Conservation (phyloP, 2,329 filamentous ascomycete species). For the Fusarium concolor region DNA sequence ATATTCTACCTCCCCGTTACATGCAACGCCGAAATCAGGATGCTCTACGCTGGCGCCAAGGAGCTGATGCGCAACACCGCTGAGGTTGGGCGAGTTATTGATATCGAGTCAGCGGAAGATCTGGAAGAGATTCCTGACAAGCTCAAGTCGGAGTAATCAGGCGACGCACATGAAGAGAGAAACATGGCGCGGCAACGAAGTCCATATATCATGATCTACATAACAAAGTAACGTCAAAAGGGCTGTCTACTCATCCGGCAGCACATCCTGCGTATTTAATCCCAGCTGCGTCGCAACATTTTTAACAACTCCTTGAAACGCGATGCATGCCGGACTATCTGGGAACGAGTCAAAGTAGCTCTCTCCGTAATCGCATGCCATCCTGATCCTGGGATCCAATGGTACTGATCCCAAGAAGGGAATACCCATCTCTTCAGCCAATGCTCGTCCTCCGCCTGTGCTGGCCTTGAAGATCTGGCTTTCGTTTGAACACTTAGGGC, state of each 20-base stretch:
- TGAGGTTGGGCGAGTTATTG: slow-evolving; percentile 88
- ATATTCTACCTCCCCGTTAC: slow-evolving; percentile 95
- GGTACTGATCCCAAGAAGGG: slow-evolving; percentile 92
- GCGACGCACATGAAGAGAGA: neutral
- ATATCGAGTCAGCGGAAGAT: slow-evolving; percentile 84
- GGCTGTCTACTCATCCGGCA: slow-evolving; percentile 52
- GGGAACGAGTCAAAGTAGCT: slow-evolving; percentile 96
- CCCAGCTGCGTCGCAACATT: slow-evolving; percentile 75
- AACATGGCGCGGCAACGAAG: neutral
- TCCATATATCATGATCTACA: slow-evolving; percentile 35
- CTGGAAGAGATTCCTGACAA: slow-evolving; percentile 82
- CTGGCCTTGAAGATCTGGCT: slow-evolving; percentile 91
- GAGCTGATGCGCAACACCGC: slow-evolving; percentile 94
- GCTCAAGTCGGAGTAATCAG: slow-evolving; percentile 50
- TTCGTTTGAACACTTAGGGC: slow-evolving; percentile 86
- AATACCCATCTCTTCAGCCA: slow-evolving; percentile 88
- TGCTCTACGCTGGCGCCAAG: slow-evolving; percentile 96
- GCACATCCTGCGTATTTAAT: slow-evolving; percentile 66
- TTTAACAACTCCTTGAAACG: slow-evolving; percentile 83
- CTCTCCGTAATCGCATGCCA: slow-evolving; percentile 97
- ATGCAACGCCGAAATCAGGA: slow-evolving; percentile 86
- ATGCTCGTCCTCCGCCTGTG: slow-evolving; percentile 83
- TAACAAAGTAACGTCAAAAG: slow-evolving; percentile 23
- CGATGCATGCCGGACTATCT: slow-evolving; percentile 88
- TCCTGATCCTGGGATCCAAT: slow-evolving; percentile 91